A percentile compares a stretch with the other conserved stretches of the same genome.
Evolutionary conservation across 257 asterid genomes (phyloP).

Genomic region (Perilla frutescens): DNA sequence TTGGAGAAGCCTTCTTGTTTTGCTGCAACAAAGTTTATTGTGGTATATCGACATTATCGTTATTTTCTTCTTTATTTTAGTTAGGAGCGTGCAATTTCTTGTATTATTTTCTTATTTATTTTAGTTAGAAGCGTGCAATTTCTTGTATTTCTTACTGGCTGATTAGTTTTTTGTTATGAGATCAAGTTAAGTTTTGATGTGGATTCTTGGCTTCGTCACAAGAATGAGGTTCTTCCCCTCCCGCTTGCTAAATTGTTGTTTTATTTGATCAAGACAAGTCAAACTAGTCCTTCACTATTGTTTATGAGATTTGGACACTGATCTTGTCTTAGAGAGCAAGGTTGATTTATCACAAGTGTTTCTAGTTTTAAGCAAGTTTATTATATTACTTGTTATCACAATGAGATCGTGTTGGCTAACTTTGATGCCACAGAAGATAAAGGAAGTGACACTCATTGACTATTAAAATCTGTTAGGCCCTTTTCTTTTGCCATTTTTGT

Average conservation of each 20-base stretch:
- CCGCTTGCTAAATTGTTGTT: not conserved
- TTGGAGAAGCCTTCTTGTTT: constrained; percentile 25
- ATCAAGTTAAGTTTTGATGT: constrained; percentile 18
- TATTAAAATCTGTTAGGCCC: not conserved
- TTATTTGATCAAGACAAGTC: constrained; percentile 13
- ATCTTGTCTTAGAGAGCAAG: not conserved
- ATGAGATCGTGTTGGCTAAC: constrained; percentile 15
- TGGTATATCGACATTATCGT: constrained; percentile 13
- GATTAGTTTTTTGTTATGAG: constrained; percentile 14
- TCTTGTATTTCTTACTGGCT: constrained; percentile 21
- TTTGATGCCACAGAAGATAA: not conserved
- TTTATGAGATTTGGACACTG: constrained; percentile 19
- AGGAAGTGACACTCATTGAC: constrained; percentile 3
- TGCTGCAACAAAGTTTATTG: constrained; percentile 26
- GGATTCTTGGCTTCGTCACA: constrained; percentile 6
- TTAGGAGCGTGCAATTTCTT: not conserved
- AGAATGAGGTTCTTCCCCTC: constrained; percentile 3
- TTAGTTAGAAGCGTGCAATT: not conserved
- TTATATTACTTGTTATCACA: not conserved
- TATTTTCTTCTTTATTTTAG: constrained; percentile 4
- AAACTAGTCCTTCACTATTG: constrained; percentile 1
- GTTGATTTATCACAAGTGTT: constrained; percentile 7
- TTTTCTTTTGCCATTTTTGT: not conserved
- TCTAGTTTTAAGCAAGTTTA: constrained; percentile 7
- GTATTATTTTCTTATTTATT: constrained; percentile 5